phyloP scores from a whole-genome alignment of 148 eudicot species.

The Heliosperma pusillum region DNA sequence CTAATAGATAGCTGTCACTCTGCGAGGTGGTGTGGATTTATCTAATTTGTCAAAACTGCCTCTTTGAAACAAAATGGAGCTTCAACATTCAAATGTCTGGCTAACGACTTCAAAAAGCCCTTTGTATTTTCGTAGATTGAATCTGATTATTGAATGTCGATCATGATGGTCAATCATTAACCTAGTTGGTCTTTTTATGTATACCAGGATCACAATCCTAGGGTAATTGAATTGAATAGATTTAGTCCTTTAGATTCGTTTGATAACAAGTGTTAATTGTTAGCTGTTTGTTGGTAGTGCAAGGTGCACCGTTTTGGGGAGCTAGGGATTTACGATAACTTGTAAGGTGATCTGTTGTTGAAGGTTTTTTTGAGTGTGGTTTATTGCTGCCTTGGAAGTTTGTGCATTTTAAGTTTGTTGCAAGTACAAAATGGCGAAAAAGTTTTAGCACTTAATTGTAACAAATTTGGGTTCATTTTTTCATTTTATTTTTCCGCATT shows the following conservation, averaged over 20 bases:
- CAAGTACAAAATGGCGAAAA: too few species aligned
- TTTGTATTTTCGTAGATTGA: neutral
- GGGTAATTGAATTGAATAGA: too few species aligned
- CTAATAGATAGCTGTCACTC: neutral
- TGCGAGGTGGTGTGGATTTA: neutral
- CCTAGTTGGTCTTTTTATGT: neutral
- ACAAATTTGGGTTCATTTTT: too few species aligned
- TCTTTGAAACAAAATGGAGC: conserved; percentile 2
- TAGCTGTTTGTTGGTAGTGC: neutral
- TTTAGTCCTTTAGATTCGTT: too few species aligned
- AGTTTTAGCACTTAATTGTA: too few species aligned
- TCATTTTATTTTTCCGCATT: too few species aligned
- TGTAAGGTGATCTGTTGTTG: neutral
- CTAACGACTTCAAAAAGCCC: neutral
- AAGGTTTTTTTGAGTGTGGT: neutral
- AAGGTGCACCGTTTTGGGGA: too few species aligned
- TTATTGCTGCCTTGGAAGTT: too few species aligned
- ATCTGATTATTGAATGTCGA: neutral
- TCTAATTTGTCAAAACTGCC: neutral
- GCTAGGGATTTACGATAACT: neutral
- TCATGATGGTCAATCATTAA: neutral
- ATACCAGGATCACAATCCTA: neutral
- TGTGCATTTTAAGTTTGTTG: too few species aligned
- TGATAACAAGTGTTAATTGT: neutral
- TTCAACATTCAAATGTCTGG: neutral